A percentile compares a stretch with the other conserved stretches of the same genome.
Evolutionary conservation across 2,329 filamentous ascomycete species (phyloP).

Genomic region (Penicillium sp.): DNA sequence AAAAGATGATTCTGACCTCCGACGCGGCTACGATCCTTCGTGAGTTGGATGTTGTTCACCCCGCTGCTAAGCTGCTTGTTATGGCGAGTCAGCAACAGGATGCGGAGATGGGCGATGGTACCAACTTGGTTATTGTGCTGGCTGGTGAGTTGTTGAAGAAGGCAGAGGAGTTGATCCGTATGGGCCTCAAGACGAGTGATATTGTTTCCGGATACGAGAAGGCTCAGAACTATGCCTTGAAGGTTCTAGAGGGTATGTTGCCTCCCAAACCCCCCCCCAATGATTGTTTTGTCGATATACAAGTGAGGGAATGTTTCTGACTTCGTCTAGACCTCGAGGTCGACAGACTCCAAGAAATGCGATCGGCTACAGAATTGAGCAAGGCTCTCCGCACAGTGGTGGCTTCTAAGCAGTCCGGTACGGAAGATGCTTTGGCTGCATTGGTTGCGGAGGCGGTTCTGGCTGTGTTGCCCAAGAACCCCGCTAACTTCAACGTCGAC

Average conservation of each 20-base stretch:
- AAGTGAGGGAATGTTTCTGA: slow-evolving; percentile 10
- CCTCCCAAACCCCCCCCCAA: background rate
- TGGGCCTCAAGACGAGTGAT: slow-evolving; percentile 98
- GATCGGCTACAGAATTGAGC: slow-evolving; percentile 76
- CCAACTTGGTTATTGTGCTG: slow-evolving; percentile 93
- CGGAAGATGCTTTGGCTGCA: slow-evolving; percentile 80
- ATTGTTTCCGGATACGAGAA: slow-evolving; percentile 95
- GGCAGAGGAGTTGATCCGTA: slow-evolving; percentile 90
- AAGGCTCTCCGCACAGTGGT: slow-evolving; percentile 96
- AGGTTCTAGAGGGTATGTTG: slow-evolving; percentile 68
- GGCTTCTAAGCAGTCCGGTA: slow-evolving; percentile 93
- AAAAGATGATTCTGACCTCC: slow-evolving; percentile 99
- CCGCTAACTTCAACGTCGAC: slow-evolving; percentile 95
- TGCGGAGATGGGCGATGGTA: slow-evolving; percentile 97
- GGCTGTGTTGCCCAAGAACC: slow-evolving; percentile 91
- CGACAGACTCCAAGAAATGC: slow-evolving; percentile 83
- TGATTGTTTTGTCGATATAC: background rate
- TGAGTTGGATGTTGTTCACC: slow-evolving; percentile 97
- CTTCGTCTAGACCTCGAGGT: slow-evolving; percentile 67
- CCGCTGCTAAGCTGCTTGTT: slow-evolving; percentile 92
- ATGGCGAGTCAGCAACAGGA: slow-evolving; percentile 99
- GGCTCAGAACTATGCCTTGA: slow-evolving; percentile 82
- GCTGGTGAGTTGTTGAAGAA: slow-evolving; percentile 95
- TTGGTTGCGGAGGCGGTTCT: slow-evolving; percentile 83
- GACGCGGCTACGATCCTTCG: slow-evolving; percentile 96